Conservation (phyloP, 306 rosid species). For the Neltuma alba region DNA sequence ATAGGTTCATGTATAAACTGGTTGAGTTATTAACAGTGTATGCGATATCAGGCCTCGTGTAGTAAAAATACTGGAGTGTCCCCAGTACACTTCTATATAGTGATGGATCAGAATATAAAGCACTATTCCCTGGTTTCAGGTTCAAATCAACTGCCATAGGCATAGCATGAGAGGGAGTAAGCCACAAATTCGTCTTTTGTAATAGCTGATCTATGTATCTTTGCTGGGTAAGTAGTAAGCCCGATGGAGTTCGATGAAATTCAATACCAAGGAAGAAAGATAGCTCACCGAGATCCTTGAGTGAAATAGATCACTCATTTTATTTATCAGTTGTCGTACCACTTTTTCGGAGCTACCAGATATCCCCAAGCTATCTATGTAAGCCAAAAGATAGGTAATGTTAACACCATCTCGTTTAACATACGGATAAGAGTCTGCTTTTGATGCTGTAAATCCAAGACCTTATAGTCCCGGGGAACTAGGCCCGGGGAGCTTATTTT, state of each 20-base stretch:
- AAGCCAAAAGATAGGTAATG: neutral
- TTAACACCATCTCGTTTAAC: too few relatives aligned
- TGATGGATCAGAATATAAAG: neutral
- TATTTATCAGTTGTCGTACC: fast-evolving
- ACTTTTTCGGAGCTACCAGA: too few relatives aligned
- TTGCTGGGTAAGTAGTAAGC: neutral
- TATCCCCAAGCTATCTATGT: neutral
- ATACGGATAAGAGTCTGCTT: neutral
- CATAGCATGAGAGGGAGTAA: too few relatives aligned
- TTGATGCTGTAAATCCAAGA: too few relatives aligned
- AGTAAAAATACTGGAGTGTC: neutral
- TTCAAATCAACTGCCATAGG: neutral
- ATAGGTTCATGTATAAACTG: neutral
- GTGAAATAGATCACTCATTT: neutral
- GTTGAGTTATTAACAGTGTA: neutral
- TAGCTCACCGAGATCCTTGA: neutral
- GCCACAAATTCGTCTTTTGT: neutral
- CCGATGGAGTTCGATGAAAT: too few relatives aligned
- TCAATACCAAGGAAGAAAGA: neutral
- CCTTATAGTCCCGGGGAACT: too few relatives aligned
- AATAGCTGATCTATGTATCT: too few relatives aligned
- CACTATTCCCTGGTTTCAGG: too few relatives aligned
- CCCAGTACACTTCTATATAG: neutral
- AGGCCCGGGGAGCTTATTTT: neutral
- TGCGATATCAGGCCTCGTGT: neutral